Conservation (phyloP, 2,329 filamentous ascomycete species). For the Septoria linicola region DNA sequence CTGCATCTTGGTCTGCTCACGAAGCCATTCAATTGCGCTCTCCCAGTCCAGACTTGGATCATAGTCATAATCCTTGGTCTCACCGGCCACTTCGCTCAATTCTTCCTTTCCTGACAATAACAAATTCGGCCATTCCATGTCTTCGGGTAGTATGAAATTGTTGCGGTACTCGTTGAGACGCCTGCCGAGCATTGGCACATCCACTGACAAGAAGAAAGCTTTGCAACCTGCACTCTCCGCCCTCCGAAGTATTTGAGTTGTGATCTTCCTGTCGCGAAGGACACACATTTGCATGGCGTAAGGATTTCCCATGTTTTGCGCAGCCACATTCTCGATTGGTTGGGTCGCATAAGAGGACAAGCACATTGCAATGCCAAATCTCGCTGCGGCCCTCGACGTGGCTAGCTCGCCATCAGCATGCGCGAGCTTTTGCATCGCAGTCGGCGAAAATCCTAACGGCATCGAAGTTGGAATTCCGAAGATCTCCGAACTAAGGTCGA, state of each 20-base stretch:
- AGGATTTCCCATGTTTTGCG: slow-evolving; percentile 43
- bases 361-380: slow-evolving; percentile 48
- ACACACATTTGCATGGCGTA: slow-evolving; percentile 57
- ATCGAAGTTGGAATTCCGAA: slow-evolving; percentile 46
- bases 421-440: slow-evolving; percentile 54
- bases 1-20: slow-evolving; percentile 48
- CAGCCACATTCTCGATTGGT: slow-evolving; percentile 52
- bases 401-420: slow-evolving; percentile 54
- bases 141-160: slow-evolving; percentile 43
- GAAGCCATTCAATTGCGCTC: slow-evolving; percentile 50
- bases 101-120: slow-evolving; percentile 34
- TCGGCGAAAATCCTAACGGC: slow-evolving; percentile 54
- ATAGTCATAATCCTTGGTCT: slow-evolving; percentile 34
- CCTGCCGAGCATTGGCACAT: slow-evolving; percentile 54
- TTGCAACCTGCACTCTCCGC: slow-evolving; percentile 49
- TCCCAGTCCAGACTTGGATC: slow-evolving; percentile 48
- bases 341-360: slow-evolving; percentile 50
- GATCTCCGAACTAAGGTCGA: slow-evolving; percentile 45
- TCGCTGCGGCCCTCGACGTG: slow-evolving; percentile 49
- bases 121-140: slow-evolving; percentile 19
- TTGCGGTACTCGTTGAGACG: slow-evolving; percentile 57
- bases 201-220: slow-evolving; percentile 56
- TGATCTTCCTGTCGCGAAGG: slow-evolving; percentile 53
- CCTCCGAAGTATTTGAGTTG: slow-evolving; percentile 38
- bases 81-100: slow-evolving; percentile 22